Percentiles rank a stretch among this genome's conserved stretches.
Conservation (phyloP, 306 rosid species). For the Cicer chorassanicum region DNA sequence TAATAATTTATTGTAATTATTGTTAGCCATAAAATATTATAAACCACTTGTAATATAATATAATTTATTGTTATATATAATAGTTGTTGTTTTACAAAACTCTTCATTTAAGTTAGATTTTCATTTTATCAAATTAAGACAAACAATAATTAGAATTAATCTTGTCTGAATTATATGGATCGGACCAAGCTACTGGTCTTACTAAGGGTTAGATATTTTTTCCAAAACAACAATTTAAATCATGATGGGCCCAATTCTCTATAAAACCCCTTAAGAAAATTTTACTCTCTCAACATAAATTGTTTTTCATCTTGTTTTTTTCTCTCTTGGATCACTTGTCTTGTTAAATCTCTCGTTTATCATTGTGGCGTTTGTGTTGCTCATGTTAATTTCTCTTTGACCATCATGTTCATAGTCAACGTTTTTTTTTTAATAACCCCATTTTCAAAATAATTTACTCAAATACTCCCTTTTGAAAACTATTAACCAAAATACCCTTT, state of each 20-base stretch:
- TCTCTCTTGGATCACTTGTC: not conserved
- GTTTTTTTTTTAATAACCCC: no score
- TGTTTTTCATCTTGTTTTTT: not conserved
- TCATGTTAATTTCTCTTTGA: slow-evolving; percentile 4
- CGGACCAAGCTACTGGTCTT: not conserved
- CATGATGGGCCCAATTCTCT: not conserved
- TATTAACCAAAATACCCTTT: no score
- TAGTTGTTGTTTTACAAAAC: not conserved
- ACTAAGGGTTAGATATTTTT: not conserved
- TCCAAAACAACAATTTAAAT: not conserved
- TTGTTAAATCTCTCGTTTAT: slow-evolving; percentile 14
- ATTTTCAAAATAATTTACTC: no score
- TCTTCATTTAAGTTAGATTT: not conserved
- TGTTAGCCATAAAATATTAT: not conserved
- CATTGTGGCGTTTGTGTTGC: not conserved
- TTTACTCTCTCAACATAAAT: not conserved
- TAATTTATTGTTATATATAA: not conserved
- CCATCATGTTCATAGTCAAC: not conserved
- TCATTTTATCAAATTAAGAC: slow-evolving; percentile 21
- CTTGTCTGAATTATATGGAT: not conserved
- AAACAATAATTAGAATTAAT: not conserved
- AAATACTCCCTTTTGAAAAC: no score
- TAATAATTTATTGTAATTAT: not conserved
- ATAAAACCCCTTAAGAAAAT: not conserved
- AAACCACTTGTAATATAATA: not conserved